Conservation (phyloP, 2,329 filamentous ascomycete species). For the Mollisiaceae sp. region DNA sequence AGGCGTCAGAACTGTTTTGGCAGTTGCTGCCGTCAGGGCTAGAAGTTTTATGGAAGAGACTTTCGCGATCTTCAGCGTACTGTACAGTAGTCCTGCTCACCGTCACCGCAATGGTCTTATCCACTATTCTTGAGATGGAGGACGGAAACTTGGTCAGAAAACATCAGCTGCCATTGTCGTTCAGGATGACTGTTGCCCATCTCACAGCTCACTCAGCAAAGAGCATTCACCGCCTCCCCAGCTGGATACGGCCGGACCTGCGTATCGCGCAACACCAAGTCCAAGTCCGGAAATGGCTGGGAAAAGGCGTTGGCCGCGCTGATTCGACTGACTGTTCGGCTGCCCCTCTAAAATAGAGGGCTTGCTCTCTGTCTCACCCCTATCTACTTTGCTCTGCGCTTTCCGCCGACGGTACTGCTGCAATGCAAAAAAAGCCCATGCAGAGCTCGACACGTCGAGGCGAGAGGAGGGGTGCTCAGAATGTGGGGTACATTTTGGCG, state of each 20-base stretch:
- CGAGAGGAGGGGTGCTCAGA: constrained; percentile 28
- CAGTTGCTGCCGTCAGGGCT: constrained; percentile 22
- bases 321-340: no score
- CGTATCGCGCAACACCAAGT: constrained; percentile 15
- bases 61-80: constrained; percentile 12
- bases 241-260: background rate
- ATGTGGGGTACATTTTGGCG: constrained; percentile 38
- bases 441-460: constrained; percentile 29
- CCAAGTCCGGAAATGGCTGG: constrained; percentile 15
- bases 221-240: constrained; percentile 19
- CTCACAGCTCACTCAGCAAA: constrained; percentile 21
- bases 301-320: background rate
- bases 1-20: constrained; percentile 18
- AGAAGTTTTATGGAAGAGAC: constrained; percentile 17
- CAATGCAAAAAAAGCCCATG: constrained; percentile 21
- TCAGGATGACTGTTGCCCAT: constrained; percentile 14
- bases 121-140: background rate
- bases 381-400: constrained; percentile 4
- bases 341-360: constrained; percentile 5
- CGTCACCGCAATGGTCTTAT: background rate
- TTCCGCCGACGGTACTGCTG: constrained; percentile 13
- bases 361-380: background rate
- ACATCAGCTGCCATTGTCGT: constrained; percentile 16
- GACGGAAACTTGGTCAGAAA: constrained; percentile 2
- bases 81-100: background rate